phyloP scores from a whole-genome alignment of 768 basidiomycete genomes.

The Gloeophyllum trabeum region DNA sequence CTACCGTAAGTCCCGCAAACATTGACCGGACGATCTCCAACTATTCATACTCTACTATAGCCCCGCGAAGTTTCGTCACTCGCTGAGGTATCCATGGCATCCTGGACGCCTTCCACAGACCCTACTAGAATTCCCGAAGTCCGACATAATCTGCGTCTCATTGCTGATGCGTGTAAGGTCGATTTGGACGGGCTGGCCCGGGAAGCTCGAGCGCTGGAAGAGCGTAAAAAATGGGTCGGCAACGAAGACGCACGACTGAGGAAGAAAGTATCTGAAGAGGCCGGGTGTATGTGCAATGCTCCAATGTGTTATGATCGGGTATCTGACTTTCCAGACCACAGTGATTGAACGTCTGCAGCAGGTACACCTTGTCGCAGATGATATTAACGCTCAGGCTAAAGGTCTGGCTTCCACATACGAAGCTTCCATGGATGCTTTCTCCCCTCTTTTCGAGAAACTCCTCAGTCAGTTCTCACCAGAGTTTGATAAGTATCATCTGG shows the following conservation, averaged over 20 bases:
- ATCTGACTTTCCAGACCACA: slow-evolving; percentile 18
- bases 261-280: slow-evolving; percentile 66
- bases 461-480: slow-evolving; percentile 58
- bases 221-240: slow-evolving; percentile 61
- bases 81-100: slow-evolving; percentile 60
- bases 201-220: slow-evolving; percentile 78
- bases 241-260: slow-evolving; percentile 62
- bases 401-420: slow-evolving; percentile 58
- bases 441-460: slow-evolving; percentile 63
- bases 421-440: slow-evolving; percentile 63
- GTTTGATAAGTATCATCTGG: slow-evolving; percentile 68
- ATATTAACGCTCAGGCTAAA: slow-evolving; percentile 55
- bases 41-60: slow-evolving; percentile 24
- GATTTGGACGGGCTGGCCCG: slow-evolving; percentile 84
- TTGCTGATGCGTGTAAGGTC: slow-evolving; percentile 70
- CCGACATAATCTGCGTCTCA: slow-evolving; percentile 88
- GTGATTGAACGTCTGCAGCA: slow-evolving; percentile 72
- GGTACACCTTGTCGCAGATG: slow-evolving; percentile 64
- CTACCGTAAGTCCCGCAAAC: slow-evolving; percentile 48
- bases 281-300: slow-evolving; percentile 42
- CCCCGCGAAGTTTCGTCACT: slow-evolving; percentile 83
- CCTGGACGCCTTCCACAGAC: slow-evolving; percentile 85
- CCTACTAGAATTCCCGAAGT: slow-evolving; percentile 89
- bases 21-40: background rate
- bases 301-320: background rate